A percentile compares a stretch with the other conserved stretches of the same genome.
Evolutionary conservation across 768 basidiomycete genomes (phyloP).

Genomic region (Lentinus brumalis): DNA sequence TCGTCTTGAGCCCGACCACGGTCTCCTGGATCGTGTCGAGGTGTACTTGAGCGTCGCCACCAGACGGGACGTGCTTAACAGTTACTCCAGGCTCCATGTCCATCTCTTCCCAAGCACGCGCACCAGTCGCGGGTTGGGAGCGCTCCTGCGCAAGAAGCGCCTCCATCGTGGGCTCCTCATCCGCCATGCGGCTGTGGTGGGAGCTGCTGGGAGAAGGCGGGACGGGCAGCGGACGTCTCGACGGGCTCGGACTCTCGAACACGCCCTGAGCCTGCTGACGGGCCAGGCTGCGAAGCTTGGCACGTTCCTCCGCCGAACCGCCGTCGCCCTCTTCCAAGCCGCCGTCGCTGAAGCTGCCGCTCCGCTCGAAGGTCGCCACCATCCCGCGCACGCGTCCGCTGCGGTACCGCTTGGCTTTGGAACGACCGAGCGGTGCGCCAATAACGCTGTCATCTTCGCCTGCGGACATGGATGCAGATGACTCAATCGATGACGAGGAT

Average conservation of each 20-base stretch:
- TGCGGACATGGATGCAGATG: conserved; percentile 23
- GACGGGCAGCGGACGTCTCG: conserved; percentile 12
- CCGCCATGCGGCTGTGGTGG: conserved; percentile 4
- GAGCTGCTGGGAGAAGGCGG: conserved; percentile 10
- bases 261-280: conserved; percentile 13
- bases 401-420: conserved; percentile 27
- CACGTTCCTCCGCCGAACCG: conserved; percentile 8
- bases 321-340: conserved; percentile 15
- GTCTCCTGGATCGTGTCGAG: conserved; percentile 2
- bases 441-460: conserved; percentile 17
- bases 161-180: conserved; percentile 35
- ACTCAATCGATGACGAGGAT: conserved; percentile 40
- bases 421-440: conserved; percentile 20
- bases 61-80: conserved; percentile 30
- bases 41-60: conserved; percentile 12
- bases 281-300: conserved; percentile 16
- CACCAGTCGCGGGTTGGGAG: conserved; percentile 27
- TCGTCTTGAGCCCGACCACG: conserved; percentile 12
- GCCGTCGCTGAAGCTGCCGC: conserved; percentile 34
- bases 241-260: conserved; percentile 20
- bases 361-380: conserved; percentile 32
- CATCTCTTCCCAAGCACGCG: conserved; percentile 40
- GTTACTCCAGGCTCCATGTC: conserved; percentile 34
- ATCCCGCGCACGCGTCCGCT: conserved; percentile 29
- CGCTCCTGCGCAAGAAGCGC: conserved; percentile 29